Percentiles rank a stretch among this genome's conserved stretches.
These are phyloP conservation scores for Suillus weaverae DNA, from an alignment of 768 basidiomycete species.

Conservation along the genomic window DNA sequence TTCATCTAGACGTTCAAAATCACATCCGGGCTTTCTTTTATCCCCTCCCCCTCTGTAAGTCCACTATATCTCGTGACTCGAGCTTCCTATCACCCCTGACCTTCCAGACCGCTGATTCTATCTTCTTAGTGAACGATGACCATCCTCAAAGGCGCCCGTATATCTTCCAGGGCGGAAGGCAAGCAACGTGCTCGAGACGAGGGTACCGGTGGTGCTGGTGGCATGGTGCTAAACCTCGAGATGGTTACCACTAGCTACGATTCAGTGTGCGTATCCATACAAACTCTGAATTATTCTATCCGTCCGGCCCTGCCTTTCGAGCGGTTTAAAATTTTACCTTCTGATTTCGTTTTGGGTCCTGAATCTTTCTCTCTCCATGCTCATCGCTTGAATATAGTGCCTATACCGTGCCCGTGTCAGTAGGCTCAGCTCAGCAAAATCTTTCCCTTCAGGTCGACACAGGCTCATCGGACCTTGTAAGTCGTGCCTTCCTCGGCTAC, in stretches of 20 bases:
- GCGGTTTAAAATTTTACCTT: not conserved
- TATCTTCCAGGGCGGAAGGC: constrained; percentile 9
- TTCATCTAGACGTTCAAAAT: constrained; percentile 3
- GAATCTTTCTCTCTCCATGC: constrained; percentile 3
- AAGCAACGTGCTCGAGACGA: constrained; percentile 30
- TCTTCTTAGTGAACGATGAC: constrained; percentile 1
- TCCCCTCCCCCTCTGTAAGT: not conserved
- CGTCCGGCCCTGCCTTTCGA: not conserved
- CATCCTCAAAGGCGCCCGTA: not conserved
- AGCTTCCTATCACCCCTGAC: not conserved
- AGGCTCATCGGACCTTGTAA: constrained; percentile 78
- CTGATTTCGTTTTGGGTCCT: not conserved
- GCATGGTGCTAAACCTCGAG: constrained; percentile 58
- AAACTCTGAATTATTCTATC: not conserved
- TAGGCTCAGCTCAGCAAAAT: constrained; percentile 51
- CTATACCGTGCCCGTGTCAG: constrained; percentile 60
- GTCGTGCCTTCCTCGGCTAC: constrained; percentile 23
- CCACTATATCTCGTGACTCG: not conserved
- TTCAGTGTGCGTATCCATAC: constrained; percentile 53
- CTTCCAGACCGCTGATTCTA: not conserved
- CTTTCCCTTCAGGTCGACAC: constrained; percentile 75
- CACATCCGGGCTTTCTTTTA: not conserved
- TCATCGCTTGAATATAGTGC: constrained; percentile 40
- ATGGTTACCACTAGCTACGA: constrained; percentile 53
- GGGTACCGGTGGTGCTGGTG: constrained; percentile 50